phyloP scores from a whole-genome alignment of 805 yeast genomes.

The Spathaspora sp. region DNA sequence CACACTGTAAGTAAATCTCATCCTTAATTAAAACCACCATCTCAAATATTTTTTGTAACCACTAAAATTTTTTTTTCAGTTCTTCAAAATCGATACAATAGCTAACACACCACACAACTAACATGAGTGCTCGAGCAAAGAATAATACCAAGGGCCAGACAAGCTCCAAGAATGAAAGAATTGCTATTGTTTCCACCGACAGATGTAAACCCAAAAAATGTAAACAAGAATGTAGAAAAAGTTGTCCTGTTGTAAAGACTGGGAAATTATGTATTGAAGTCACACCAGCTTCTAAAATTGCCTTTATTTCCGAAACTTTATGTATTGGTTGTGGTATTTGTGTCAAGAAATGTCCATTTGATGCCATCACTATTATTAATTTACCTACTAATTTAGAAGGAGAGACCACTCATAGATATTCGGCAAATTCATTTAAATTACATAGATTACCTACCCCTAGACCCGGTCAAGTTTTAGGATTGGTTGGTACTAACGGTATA shows the following conservation, averaged over 20 bases:
- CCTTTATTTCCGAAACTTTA: constrained; percentile 87
- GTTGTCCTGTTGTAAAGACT: constrained; percentile 97
- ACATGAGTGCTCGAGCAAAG: constrained; percentile 5
- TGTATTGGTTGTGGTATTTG: constrained; percentile 99
- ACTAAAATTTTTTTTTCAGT: constrained; percentile 10
- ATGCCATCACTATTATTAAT: constrained; percentile 93
- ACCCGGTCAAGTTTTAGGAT: constrained; percentile 97
- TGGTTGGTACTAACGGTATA: constrained; percentile 98
- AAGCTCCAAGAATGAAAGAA: constrained; percentile 61
- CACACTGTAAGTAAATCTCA: constrained; percentile 4
- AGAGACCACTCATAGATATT: constrained; percentile 94
- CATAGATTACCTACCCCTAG: constrained; percentile 98
- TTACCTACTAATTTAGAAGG: constrained; percentile 91
- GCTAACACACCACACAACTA: background rate
- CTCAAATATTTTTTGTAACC: constrained; percentile 1
- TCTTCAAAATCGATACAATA: background rate
- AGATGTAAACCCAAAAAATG: constrained; percentile 98
- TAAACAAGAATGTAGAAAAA: constrained; percentile 94
- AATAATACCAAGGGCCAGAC: constrained; percentile 15
- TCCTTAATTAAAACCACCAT: constrained; percentile 1
- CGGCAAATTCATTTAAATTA: constrained; percentile 95
- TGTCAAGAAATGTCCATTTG: constrained; percentile 97
- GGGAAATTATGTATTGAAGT: constrained; percentile 98
- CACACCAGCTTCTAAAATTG: constrained; percentile 82
- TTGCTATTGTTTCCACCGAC: constrained; percentile 92